Percentiles rank a stretch among this genome's conserved stretches.
These are phyloP conservation scores for Platismatia glauca DNA, from an alignment of 495 filamentous ascomycete genomes.

Conservation along the genomic window DNA sequence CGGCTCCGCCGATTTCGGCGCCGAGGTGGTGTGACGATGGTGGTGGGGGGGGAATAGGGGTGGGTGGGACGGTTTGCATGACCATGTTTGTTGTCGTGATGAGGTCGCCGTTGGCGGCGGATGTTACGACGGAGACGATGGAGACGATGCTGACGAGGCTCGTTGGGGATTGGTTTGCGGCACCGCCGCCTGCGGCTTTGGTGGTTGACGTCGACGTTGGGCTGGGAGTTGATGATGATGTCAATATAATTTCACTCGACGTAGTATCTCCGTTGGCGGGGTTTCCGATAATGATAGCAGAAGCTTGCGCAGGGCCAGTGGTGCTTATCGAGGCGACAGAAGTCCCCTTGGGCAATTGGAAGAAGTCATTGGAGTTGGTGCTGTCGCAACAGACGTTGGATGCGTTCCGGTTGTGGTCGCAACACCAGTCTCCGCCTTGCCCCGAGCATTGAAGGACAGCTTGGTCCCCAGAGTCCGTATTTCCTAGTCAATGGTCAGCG, in stretches of 20 bases:
- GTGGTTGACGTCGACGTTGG: neutral
- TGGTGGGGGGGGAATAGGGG: neutral
- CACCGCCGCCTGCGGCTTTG: neutral
- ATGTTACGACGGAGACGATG: neutral
- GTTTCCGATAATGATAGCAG: neutral
- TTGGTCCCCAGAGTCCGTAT: conserved; percentile 8
- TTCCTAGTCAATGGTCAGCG: neutral
- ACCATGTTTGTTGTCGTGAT: neutral
- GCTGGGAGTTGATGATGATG: neutral
- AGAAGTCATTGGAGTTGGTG: conserved; percentile 1
- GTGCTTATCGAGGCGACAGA: neutral
- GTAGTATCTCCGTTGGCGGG: neutral
- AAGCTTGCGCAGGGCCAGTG: neutral
- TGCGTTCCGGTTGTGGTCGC: conserved; percentile 12
- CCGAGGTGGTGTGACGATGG: neutral
- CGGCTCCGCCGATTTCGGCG: neutral
- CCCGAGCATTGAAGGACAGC: conserved; percentile 10
- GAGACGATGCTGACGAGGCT: neutral
- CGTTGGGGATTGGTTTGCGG: neutral
- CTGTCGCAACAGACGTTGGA: conserved; percentile 11
- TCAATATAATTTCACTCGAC: neutral
- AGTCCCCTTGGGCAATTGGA: neutral
- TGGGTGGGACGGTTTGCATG: neutral
- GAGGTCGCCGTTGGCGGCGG: neutral
- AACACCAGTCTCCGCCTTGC: conserved; percentile 3